A percentile compares a stretch with the other conserved stretches of the same genome.
Conservation (phyloP, 2,329 filamentous ascomycete genomes). For the Aureobasidium leucospermi region DNA sequence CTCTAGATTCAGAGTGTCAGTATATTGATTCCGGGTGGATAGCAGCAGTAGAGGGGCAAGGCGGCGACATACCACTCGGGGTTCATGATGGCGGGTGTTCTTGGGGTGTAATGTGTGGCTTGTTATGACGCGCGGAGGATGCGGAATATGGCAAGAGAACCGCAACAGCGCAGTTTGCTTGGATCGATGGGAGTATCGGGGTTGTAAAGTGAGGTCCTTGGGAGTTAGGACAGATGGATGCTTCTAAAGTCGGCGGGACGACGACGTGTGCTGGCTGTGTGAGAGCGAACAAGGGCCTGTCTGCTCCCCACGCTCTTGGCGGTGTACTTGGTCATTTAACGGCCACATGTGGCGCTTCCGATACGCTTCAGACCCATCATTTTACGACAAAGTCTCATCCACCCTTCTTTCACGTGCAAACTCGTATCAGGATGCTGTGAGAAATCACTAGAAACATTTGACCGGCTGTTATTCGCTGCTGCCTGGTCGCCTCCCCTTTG, state of each 20-base stretch:
- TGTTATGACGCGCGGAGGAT: conserved; percentile 1
- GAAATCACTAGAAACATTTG: not conserved
- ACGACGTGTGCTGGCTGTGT: conserved; percentile 3
- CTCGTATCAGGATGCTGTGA: not conserved
- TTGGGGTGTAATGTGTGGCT: not conserved
- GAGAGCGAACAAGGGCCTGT: conserved; percentile 7
- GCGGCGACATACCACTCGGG: conserved; percentile 71
- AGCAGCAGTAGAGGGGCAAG: conserved; percentile 16
- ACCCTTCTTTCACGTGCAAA: not conserved
- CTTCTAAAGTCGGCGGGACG: not conserved
- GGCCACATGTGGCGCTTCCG: conserved; percentile 1
- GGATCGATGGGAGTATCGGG: not conserved
- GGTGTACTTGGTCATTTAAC: conserved; percentile 1
- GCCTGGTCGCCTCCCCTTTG: not conserved
- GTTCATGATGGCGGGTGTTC: conserved; percentile 60
- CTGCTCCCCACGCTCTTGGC: not conserved
- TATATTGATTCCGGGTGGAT: not conserved
- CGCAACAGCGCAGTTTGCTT: not conserved
- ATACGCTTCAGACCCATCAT: not conserved
- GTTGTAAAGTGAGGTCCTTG: not conserved
- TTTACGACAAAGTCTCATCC: not conserved
- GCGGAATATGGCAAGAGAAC: not conserved
- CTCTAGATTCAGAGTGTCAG: not conserved
- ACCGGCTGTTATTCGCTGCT: not conserved
- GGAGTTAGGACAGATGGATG: not conserved